Base-by-base conservation (phyloP, 257 asterid species). In the Gynochthodes officinalis region DNA sequence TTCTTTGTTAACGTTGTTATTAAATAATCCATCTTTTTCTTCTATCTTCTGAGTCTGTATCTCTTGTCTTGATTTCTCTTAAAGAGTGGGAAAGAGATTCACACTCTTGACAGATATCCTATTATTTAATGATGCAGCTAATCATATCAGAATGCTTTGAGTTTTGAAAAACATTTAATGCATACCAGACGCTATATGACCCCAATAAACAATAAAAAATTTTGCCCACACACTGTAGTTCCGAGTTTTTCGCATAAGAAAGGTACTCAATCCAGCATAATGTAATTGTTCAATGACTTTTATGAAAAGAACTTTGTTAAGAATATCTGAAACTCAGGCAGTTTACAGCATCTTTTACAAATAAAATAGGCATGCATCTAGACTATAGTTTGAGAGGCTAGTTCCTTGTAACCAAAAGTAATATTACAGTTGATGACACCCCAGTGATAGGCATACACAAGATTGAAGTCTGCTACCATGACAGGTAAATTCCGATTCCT, bases 1-100 rank as follows among this genome's bases (percentile, higher is more conserved):
- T 94, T 94, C 84, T 66, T 84, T 71, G 76, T 81, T 19, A 94
- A 78, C 7, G 93, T 87, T 63, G 83, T 86, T 32, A 94, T 83
- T 75, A 94, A 69, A 65, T 82, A 87, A 33, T 90, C 90, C 99
- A 94, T 91, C 57, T 64, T 57, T 75, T 78, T 21, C 58, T 43
- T 42, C 76, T 33, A 10, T 44, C 48, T 49, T 48, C 58, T 18
- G 54, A 46, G 4, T 30, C 46, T 46, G 19, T 48, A 48, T 1
- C 30, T 28, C 30, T 48, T 35, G 15, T 49, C 7, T 19, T 30
- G 27, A 49, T 61, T 33, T 49, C 48, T 27, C 10, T 25, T 42
- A 15, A 0, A 42, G 33, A 39, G 16, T 5, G 40, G 70, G 30
- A 65, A 40, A 43, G 28, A n/a, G 0, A 7, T 32, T 61, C 13